These are phyloP conservation scores for Phytopythium montanum DNA, from an alignment of 352 stramenopile genomes.

Conservation along the genomic window DNA sequence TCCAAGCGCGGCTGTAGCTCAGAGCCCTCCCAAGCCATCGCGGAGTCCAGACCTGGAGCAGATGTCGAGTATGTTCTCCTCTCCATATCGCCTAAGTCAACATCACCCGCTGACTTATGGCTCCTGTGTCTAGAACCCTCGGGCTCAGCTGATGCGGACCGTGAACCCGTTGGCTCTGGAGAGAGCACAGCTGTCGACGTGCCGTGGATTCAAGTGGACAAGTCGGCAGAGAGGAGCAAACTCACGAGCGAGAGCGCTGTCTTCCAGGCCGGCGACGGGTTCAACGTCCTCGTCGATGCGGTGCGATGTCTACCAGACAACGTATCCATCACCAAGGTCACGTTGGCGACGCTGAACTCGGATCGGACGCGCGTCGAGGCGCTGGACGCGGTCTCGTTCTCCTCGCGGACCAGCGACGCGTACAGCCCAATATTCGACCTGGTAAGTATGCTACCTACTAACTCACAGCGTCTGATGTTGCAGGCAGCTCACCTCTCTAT, in stretches of 20 bases:
- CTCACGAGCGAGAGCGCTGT: slow-evolving; percentile 16
- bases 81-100: too few species aligned
- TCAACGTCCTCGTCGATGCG: slow-evolving; percentile 80
- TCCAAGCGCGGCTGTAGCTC: neutral
- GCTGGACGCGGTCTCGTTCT: slow-evolving; percentile 26
- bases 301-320: slow-evolving; percentile 72
- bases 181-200: neutral
- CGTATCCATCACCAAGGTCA: slow-evolving; percentile 66
- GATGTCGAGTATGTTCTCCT: neutral
- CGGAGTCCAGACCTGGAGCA: neutral
- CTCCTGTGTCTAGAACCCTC: neutral
- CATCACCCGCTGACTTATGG: neutral
- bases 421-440: slow-evolving; percentile 49
- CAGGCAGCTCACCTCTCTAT: neutral
- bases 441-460: slow-evolving; percentile 22
- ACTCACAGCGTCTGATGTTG: neutral
- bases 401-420: slow-evolving; percentile 15
- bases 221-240: slow-evolving; percentile 21
- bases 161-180: neutral
- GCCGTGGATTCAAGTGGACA: slow-evolving; percentile 42
- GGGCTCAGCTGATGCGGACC: neutral
- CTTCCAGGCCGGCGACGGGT: slow-evolving; percentile 65
- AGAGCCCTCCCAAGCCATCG: neutral
- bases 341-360: slow-evolving; percentile 49
- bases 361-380: slow-evolving; percentile 37